phyloP scores from a whole-genome alignment of 495 filamentous ascomycete genomes.

The Extremus antarcticus region DNA sequence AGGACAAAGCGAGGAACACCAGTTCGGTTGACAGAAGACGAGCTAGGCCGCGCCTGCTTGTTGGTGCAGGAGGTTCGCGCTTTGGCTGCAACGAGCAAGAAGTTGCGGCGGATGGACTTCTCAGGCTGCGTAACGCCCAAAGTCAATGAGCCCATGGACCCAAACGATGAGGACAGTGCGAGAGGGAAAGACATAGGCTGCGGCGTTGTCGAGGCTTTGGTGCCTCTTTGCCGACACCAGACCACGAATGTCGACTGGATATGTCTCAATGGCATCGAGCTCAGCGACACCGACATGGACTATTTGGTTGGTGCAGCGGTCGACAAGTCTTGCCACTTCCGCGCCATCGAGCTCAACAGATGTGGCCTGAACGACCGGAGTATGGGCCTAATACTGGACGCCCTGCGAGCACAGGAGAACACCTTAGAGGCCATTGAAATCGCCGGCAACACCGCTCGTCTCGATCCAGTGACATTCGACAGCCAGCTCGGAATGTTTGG shows the following conservation, averaged over 20 bases:
- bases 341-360: slow-evolving; percentile 69
- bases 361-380: slow-evolving; percentile 58
- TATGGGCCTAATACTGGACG: slow-evolving; percentile 46
- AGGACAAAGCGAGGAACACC: slow-evolving; percentile 45
- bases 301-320: slow-evolving; percentile 58
- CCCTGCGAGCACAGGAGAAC: slow-evolving; percentile 51
- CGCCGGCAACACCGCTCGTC: slow-evolving; percentile 61
- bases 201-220: slow-evolving; percentile 67
- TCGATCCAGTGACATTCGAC: slow-evolving; percentile 53
- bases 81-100: slow-evolving; percentile 55
- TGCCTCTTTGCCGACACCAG: slow-evolving; percentile 61
- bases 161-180: slow-evolving; percentile 37
- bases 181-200: slow-evolving; percentile 56
- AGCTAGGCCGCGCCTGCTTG: slow-evolving; percentile 48
- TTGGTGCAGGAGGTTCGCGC: slow-evolving; percentile 66
- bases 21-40: slow-evolving; percentile 46
- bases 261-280: slow-evolving; percentile 65
- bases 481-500: slow-evolving; percentile 54
- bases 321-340: slow-evolving; percentile 53
- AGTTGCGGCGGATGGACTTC: slow-evolving; percentile 54
- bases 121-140: slow-evolving; percentile 43
- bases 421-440: slow-evolving; percentile 70
- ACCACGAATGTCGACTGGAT: slow-evolving; percentile 74
- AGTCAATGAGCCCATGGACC: slow-evolving; percentile 38
- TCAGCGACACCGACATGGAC: slow-evolving; percentile 73